Percentiles rank a stretch among this genome's conserved stretches.
These are phyloP conservation scores for Medicago truncatula DNA, from an alignment of 306 rosid genomes.

Conservation along the genomic window DNA sequence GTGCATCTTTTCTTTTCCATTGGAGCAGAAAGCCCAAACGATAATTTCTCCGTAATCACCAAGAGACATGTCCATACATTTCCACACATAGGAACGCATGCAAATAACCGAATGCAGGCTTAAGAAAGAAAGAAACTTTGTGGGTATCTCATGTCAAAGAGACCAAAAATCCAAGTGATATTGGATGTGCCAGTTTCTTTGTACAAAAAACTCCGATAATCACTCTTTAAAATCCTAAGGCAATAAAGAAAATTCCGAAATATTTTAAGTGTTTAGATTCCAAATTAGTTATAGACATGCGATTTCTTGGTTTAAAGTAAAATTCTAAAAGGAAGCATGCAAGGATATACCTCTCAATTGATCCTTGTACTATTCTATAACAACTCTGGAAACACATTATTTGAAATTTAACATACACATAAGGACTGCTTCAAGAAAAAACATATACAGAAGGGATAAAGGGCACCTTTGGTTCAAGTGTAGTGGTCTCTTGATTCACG, in stretches of 20 bases:
- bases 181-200: slow-evolving; percentile 40
- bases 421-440: background rate
- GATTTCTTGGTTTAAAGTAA: slow-evolving; percentile 18
- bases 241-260: slow-evolving; percentile 33
- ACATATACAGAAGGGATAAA: slow-evolving; percentile 16
- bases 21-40: background rate
- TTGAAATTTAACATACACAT: slow-evolving; percentile 31
- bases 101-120: background rate
- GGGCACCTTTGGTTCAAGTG: slow-evolving; percentile 42
- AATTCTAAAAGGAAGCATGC: slow-evolving; percentile 9
- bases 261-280: background rate
- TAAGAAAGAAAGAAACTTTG: slow-evolving; percentile 24
- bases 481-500: slow-evolving; percentile 26
- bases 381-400: slow-evolving; percentile 5
- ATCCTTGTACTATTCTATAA: slow-evolving; percentile 15
- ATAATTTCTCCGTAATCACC: background rate
- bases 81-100: background rate
- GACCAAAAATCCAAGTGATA: slow-evolving; percentile 44
- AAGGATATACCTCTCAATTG: slow-evolving; percentile 18
- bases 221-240: slow-evolving; percentile 28
- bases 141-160: slow-evolving; percentile 31
- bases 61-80: background rate
- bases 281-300: slow-evolving; percentile 7
- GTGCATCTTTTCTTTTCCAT: background rate
- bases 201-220: slow-evolving; percentile 26